Evolutionary conservation across 345 rosid species (phyloP).

Genomic region (Brassica cretica): DNA sequence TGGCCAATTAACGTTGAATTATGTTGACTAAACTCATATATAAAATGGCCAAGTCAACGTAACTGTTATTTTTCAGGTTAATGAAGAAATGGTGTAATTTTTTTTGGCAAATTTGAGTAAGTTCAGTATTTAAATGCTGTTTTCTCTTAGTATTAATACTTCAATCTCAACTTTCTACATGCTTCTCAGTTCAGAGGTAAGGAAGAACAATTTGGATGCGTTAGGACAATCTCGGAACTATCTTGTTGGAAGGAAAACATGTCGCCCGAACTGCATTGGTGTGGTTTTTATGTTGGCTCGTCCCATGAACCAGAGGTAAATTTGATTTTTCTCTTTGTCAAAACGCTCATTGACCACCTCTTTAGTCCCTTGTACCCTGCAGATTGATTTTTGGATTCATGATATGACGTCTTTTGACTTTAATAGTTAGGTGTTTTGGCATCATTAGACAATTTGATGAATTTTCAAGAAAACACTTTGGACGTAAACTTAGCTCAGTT

Average conservation of each 20-base stretch:
- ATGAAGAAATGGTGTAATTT: too few species aligned
- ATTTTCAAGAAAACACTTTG: not conserved
- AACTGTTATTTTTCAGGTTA: too few species aligned
- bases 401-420: not conserved
- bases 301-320: slow-evolving; percentile 54
- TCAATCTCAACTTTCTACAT: slow-evolving; percentile 14
- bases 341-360: not conserved
- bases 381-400: too few species aligned
- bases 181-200: slow-evolving; percentile 18
- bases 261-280: slow-evolving; percentile 36
- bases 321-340: not conserved
- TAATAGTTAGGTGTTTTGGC: slow-evolving; percentile 56
- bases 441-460: slow-evolving; percentile 60
- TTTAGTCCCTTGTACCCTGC: not conserved
- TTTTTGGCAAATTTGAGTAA: too few species aligned
- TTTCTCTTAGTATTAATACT: slow-evolving; percentile 30
- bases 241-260: too few species aligned
- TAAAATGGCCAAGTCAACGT: too few species aligned
- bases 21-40: too few species aligned
- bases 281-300: slow-evolving; percentile 56
- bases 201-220: slow-evolving; percentile 21
- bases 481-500: not conserved
- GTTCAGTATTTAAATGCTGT: too few species aligned
- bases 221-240: slow-evolving; percentile 50
- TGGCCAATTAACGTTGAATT: too few species aligned